Evolutionary conservation across 148 eudicot genomes (phyloP).

Genomic region (Diospyros lotus): DNA sequence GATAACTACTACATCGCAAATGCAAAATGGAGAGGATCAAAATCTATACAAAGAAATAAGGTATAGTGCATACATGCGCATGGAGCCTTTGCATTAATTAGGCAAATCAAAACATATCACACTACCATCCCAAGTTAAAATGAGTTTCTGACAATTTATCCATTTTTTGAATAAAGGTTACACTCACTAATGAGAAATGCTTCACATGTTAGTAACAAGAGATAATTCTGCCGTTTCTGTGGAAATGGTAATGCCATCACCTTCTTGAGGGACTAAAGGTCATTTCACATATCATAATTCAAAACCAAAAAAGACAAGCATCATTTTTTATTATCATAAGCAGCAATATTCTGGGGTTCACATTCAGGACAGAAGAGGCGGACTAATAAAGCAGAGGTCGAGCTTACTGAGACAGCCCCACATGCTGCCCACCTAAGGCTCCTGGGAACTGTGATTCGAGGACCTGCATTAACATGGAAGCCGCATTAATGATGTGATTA

Average conservation of each 20-base stretch:
- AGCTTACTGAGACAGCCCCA: constrained; percentile 66
- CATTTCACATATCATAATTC: background rate
- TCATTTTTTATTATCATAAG: constrained; percentile 61
- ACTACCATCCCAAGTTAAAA: too few relatives aligned
- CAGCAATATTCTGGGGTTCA: constrained; percentile 90
- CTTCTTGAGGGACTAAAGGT: background rate
- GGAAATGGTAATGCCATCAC: background rate
- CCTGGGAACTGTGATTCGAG: constrained; percentile 76
- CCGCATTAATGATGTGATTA: too few relatives aligned
- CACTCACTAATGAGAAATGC: too few relatives aligned
- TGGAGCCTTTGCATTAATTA: too few relatives aligned
- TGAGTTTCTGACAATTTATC: too few relatives aligned
- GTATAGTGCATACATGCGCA: too few relatives aligned
- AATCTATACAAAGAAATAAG: too few relatives aligned
- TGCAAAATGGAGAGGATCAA: too few relatives aligned
- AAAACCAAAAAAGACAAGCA: background rate
- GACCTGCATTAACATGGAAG: constrained; percentile 36
- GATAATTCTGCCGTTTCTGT: background rate
- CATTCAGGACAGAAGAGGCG: constrained; percentile 90
- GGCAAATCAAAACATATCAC: too few relatives aligned
- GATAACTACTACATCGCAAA: too few relatives aligned
- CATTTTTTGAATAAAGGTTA: too few relatives aligned
- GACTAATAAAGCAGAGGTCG: constrained; percentile 67
- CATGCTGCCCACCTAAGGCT: constrained; percentile 91
- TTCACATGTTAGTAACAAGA: background rate